Base-by-base conservation (phyloP, 2,329 filamentous ascomycete genomes). In the Botryotinia globosa region DNA sequence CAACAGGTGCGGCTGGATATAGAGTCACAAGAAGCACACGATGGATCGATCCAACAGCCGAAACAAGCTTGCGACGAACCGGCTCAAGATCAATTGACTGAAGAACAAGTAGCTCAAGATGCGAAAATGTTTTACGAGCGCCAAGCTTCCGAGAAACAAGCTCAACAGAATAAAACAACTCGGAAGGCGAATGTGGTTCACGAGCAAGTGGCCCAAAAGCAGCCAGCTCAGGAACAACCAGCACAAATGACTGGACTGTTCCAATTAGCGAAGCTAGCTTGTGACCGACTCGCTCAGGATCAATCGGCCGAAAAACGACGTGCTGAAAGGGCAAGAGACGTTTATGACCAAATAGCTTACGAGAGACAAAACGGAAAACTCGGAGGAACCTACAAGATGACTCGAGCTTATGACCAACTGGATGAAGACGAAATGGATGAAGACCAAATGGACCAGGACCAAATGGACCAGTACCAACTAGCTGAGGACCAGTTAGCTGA, bases 321-420 rank as follows among this genome's bases (percentile, higher is more conserved):
- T 48, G 20, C 44, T 48, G 44, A 48, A 48, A 22, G 8, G 20
- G 8, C 48, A 54, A n/a, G 48, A 54, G 48, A 54, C 25, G 5
- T 16, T 3, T 54, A 51, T 12, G 48, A 51, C 48, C 25, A 51
- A n/a, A 1, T 6, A n/a, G 48, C 48, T 51, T 7, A n/a, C 48
- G 22, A 51, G 48, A n/a, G 6, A 51, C 48, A 12, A n/a, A 14
- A 25, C n/a, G 25, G 10, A n/a, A 25, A 51, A 51, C 16, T n/a
- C 10, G 45, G 14, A 5, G 0, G 1, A 25, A 12, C 45, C 22
- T 10, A 2, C 45, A 14, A n/a, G 10, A 5, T 1, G 22, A n/a
- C 4, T 25, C 10, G 14, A 51, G 10, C 10, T 25, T 10, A n/a
- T 1, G 22, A 51, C 25, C 22, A 51, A 51, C 0, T 14, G 45